Evolutionary conservation across 164 flowering plant species (phyloP), one percentile per base, ranked within the genome.

Genomic region (Warburgia ugandensis): DNA sequence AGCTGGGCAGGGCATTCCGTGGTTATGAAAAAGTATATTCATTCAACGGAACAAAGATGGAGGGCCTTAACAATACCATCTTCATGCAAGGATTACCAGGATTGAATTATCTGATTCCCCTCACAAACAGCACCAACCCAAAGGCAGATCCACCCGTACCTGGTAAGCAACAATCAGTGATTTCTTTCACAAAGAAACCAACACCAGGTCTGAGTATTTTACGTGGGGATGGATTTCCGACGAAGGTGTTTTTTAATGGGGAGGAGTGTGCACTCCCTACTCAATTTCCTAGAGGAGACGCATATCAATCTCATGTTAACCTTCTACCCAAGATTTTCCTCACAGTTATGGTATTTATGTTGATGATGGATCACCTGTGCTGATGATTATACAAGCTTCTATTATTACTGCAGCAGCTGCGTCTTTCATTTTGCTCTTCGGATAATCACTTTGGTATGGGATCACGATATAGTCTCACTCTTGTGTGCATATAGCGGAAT

Each of bases 131-230:
- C 39, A 61, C 76, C 2, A 29, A 69, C 25, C 88, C 84, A 0
- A 12, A 5, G 0, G 17, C n/a, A 1, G 83, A 69, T n/a, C 94
- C 85, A 0, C 55, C 57, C 27, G 84, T 83, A 4, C 97, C 97
- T 0, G 97, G 97, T 21, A 88, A 88, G 72, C 88, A 79, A 53
- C 96, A 88, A 35, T 69, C 96, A 0, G 82, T 83, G 14, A 66
- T 85, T 9, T 80, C 96, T 0, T 88, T 88, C 62, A 41, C 49
- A 0, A 88, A 88, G 75, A 81, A 75, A 42, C 23, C 30, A 7
- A 68, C 72, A 0, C 78, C 65, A 0, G 62, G 59, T 0, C 60
- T 88, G 0, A 55, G 81, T 9, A 61, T 88, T 1, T 52, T 21
- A 0, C 19, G 22, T 0, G 97, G 96, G 0, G 94, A 88, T 45